These are phyloP conservation scores for Primulina tabacum DNA, from an alignment of 257 asterid genomes.

Conservation along the genomic window DNA sequence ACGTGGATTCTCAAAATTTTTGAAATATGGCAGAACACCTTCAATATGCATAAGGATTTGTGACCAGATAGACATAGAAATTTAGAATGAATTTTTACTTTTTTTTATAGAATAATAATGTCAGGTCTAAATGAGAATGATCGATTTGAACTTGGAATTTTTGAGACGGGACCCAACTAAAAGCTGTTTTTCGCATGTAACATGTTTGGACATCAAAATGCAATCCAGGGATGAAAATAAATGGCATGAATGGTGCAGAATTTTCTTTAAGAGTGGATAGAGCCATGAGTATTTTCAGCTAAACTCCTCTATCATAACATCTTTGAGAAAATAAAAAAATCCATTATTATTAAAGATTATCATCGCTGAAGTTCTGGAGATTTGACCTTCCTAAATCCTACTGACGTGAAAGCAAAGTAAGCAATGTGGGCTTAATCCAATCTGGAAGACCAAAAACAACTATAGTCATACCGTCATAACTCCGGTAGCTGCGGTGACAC, in stretches of 20 bases:
- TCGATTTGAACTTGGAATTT: not conserved
- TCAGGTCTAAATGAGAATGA: not conserved
- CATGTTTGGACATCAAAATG: not conserved
- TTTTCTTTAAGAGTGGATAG: slow-evolving; percentile 6
- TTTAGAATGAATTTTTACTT: not conserved
- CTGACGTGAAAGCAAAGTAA: slow-evolving; percentile 10
- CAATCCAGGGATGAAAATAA: not conserved
- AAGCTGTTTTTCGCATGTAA: not conserved
- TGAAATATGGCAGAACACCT: slow-evolving; percentile 8
- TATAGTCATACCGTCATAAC: slow-evolving; percentile 44
- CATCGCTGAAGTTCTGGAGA: not conserved
- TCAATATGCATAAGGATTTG: not conserved
- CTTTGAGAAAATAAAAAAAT: slow-evolving; percentile 15
- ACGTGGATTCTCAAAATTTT: slow-evolving; percentile 5
- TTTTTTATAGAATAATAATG: not conserved
- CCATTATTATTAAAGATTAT: not conserved
- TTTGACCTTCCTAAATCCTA: not conserved
- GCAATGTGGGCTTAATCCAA: slow-evolving; percentile 2
- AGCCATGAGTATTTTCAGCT: not conserved
- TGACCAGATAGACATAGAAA: not conserved
- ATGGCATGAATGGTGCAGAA: not conserved
- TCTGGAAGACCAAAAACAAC: not conserved
- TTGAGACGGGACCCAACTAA: not conserved
- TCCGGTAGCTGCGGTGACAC: slow-evolving; percentile 60
- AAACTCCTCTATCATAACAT: slow-evolving; percentile 4